Percentiles rank a stretch among this genome's conserved stretches.
phyloP scores from a whole-genome alignment of 2,329 filamentous ascomycete species.

The Graphiopsis chlorocephala region DNA sequence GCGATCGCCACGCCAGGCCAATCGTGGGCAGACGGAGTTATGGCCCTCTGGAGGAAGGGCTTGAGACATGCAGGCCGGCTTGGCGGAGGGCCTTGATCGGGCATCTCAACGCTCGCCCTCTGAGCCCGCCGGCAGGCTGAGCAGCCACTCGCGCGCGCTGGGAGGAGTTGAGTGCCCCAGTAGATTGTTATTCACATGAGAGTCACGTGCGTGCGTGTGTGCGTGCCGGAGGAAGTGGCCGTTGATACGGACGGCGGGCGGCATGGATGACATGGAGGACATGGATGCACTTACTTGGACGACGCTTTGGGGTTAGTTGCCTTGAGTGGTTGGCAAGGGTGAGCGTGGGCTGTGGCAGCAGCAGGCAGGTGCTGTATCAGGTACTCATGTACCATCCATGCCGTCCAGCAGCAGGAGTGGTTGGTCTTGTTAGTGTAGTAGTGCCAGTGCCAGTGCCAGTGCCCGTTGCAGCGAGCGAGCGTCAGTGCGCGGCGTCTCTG shows the following conservation, averaged over 20 bases:
- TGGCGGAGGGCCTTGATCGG: not conserved
- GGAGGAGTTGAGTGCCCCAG: not conserved
- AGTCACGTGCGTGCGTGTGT: not conserved
- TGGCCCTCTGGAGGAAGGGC: not conserved
- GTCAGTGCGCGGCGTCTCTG: too few species aligned
- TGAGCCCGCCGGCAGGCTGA: not conserved
- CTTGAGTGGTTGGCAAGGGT: too few species aligned
- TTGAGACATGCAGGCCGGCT: conserved; percentile 7
- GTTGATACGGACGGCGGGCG: not conserved
- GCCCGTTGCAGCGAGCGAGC: too few species aligned
- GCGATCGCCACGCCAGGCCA: not conserved
- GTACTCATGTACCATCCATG: not conserved
- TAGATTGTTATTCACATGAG: not conserved
- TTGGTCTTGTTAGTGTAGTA: not conserved
- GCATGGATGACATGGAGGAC: too few species aligned
- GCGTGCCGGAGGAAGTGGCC: not conserved
- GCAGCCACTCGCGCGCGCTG: not conserved
- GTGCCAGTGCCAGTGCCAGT: not conserved
- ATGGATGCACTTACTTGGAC: too few species aligned
- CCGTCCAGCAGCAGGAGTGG: not conserved
- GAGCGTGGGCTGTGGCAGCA: too few species aligned
- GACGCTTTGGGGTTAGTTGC: too few species aligned
- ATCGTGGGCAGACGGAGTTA: not conserved
- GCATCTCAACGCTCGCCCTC: not conserved
- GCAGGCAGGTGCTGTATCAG: not conserved